Conservation (phyloP, 2,329 filamentous ascomycete species). For the Alternaria sp. region DNA sequence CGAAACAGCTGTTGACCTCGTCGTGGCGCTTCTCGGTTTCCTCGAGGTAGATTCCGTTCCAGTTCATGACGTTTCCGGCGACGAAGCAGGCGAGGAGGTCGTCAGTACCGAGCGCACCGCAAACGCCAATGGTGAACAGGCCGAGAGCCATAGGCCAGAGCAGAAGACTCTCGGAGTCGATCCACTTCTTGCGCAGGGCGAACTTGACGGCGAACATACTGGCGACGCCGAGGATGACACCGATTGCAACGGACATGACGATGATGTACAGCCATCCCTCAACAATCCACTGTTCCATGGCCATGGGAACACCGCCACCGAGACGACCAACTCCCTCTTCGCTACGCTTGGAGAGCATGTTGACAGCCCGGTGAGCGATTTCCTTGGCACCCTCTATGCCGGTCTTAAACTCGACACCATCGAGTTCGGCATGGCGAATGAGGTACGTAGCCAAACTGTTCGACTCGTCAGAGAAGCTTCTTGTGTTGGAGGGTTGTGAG, state of each 20-base stretch:
- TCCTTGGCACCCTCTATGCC: neutral
- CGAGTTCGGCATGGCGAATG: slow-evolving; percentile 59
- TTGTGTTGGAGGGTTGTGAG: neutral
- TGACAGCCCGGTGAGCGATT: slow-evolving; percentile 1
- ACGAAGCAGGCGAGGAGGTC: slow-evolving; percentile 67
- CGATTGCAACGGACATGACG: slow-evolving; percentile 60
- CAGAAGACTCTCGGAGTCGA: slow-evolving; percentile 60
- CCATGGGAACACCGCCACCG: slow-evolving; percentile 59
- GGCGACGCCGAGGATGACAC: slow-evolving; percentile 57
- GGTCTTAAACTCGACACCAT: slow-evolving; percentile 31
- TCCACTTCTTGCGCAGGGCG: slow-evolving; percentile 51
- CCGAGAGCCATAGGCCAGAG: slow-evolving; percentile 57
- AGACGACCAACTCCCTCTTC: slow-evolving; percentile 56
- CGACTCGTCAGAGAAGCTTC: neutral
- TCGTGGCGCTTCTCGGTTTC: slow-evolving; percentile 64
- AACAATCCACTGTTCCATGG: slow-evolving; percentile 63
- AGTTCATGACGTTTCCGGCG: slow-evolving; percentile 66
- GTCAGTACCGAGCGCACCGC: slow-evolving; percentile 62
- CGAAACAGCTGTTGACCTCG: slow-evolving; percentile 65
- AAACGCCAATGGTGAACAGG: slow-evolving; percentile 64
- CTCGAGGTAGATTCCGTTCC: slow-evolving; percentile 65
- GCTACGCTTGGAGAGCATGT: slow-evolving; percentile 13
- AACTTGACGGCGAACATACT: slow-evolving; percentile 57
- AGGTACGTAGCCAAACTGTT: slow-evolving; percentile 59
- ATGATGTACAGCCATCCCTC: slow-evolving; percentile 68